phyloP scores from a whole-genome alignment of 805 yeast species.

The Maudiozyma turicensis region DNA sequence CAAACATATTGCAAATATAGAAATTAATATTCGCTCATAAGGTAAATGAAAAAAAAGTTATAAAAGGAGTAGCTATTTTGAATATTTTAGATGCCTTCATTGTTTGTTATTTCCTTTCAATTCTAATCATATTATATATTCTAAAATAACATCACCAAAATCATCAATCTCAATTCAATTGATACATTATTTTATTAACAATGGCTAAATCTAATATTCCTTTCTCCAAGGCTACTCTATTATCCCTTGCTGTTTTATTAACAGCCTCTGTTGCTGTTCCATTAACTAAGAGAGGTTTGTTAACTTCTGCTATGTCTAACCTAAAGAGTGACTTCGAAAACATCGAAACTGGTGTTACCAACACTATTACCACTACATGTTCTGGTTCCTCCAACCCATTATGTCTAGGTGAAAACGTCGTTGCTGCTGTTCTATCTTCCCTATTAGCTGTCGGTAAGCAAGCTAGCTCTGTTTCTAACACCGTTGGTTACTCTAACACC shows the following conservation, averaged over 20 bases:
- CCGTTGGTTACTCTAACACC: background rate
- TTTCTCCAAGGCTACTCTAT: background rate
- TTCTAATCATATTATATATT: background rate
- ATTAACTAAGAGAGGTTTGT: background rate
- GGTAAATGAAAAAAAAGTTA: background rate
- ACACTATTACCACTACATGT: background rate
- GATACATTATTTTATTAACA: background rate
- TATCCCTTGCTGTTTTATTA: background rate
- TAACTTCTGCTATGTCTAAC: background rate
- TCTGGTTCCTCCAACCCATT: background rate
- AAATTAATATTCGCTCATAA: no score
- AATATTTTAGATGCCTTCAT: background rate
- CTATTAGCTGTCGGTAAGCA: background rate
- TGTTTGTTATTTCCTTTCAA: background rate
- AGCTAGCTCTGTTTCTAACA: background rate
- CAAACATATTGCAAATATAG: no score
- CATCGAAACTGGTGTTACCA: background rate
- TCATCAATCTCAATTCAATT: background rate
- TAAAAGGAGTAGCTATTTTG: background rate
- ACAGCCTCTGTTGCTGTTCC: conserved; percentile 1
- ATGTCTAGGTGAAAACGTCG: conserved; percentile 1
- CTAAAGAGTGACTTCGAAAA: background rate
- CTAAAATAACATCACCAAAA: background rate
- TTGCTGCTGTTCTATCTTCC: background rate
- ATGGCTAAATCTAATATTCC: background rate